Evolutionary conservation across 345 rosid species (phyloP).

Genomic region (Orychophragmus violaceus): DNA sequence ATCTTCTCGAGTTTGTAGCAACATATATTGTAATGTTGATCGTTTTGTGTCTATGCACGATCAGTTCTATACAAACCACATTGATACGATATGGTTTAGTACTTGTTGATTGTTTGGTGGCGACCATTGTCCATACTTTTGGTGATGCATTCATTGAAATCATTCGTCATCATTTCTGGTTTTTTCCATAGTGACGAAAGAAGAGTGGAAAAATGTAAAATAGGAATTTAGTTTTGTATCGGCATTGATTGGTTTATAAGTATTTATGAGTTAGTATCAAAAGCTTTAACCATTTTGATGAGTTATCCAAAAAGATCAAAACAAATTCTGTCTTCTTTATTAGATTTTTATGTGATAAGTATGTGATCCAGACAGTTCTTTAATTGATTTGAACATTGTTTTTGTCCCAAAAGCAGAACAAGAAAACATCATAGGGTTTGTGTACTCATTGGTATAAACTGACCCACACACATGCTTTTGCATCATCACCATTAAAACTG

Average conservation of each 20-base stretch:
- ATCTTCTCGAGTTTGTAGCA: too few relatives aligned
- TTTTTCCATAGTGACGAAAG: not conserved
- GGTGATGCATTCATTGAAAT: slow-evolving; percentile 9
- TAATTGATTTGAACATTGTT: not conserved
- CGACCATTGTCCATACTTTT: too few relatives aligned
- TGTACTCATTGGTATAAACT: not conserved
- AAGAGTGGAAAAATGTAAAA: not conserved
- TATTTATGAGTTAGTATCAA: slow-evolving; percentile 13
- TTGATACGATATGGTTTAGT: too few relatives aligned
- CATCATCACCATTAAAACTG: not conserved
- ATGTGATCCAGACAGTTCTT: slow-evolving; percentile 16
- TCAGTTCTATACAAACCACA: too few relatives aligned
- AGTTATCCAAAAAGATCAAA: not conserved
- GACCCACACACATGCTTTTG: slow-evolving; percentile 25
- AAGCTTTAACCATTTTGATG: not conserved
- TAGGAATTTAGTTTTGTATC: not conserved
- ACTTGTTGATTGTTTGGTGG: too few relatives aligned
- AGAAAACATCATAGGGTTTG: slow-evolving; percentile 16
- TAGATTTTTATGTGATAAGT: slow-evolving; percentile 3
- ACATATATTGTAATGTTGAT: too few relatives aligned
- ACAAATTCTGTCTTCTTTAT: not conserved
- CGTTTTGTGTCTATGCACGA: too few relatives aligned
- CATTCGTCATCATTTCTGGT: not conserved
- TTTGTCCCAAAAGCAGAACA: not conserved
- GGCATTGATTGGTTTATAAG: slow-evolving; percentile 26